Evolutionary conservation across 108 stramenopile genomes (phyloP), one percentile per base, ranked within the genome.

Genomic region (Cyclotella atomus): DNA sequence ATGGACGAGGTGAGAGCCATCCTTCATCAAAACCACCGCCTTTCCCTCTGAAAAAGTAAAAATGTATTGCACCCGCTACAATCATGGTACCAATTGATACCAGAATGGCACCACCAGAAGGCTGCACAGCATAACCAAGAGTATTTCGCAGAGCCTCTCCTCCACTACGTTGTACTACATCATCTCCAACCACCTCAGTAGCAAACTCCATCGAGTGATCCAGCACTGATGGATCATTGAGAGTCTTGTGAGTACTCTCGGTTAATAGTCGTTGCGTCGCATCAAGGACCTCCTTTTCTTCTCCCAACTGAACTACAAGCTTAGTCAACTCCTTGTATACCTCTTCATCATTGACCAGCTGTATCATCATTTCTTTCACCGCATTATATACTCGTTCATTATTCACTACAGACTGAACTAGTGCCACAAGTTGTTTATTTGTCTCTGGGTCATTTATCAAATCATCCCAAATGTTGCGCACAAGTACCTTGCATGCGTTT

Each of bases 191-290:
- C 44, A 94, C 89, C 59, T 94, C 93, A 16, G 93, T 89, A 6
- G 93, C 93, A 77, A 94, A 94, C 63, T 91, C 93, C 93, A 94
- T 94, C 14, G 89, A 89, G 68, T 94, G 93, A 57, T 94, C 93
- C 49, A 94, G 71, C n/a, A 94, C 86, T 60, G 91, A 89, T 4
- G 91, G 87, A 75, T 94, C 93, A 68, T 91, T 94, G 56, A 94
- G 70, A 7, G 93, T 86, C 56, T 84, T 84, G 49, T 94, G 93
- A 15, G 93, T 89, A 60, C 86, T 84, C 59, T 91, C 85, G 17
- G 84, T 88, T 33, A 94, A 59, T 19, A 94, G 66, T 19, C 65
- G 70, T 68, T 91, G 85, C 25, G 89, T 92, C 21, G 93, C 89
- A 3, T 59, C 30, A 27, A 79, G 70, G 19, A 83, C 82, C 41